Conservation (phyloP, 2,329 filamentous ascomycete species). For the Colletotrichum liriopes region DNA sequence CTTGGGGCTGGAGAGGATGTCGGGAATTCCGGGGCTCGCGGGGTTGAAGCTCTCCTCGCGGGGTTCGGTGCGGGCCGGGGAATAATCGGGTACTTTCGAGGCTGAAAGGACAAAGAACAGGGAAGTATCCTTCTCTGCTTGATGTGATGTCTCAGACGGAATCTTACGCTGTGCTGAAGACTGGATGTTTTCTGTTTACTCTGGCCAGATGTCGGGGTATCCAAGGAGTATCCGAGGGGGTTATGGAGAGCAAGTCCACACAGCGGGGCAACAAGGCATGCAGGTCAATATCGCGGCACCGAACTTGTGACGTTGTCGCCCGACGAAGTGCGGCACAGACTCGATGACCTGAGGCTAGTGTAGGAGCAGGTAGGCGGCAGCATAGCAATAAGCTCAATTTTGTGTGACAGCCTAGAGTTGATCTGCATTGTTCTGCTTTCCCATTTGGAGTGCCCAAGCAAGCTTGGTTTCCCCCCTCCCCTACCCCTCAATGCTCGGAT, state of each 20-base stretch:
- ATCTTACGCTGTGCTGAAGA: neutral
- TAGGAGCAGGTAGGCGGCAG: constrained; percentile 5
- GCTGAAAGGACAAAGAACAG: neutral
- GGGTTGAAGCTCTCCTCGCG: constrained; percentile 28
- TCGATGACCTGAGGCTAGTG: constrained; percentile 18
- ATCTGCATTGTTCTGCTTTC: constrained; percentile 21
- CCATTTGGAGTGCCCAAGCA: constrained; percentile 7
- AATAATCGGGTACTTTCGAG: constrained; percentile 10
- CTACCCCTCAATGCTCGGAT: constrained; percentile 12
- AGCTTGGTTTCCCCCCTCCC: constrained; percentile 9
- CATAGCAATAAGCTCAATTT: constrained; percentile 26
- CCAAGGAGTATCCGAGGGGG: constrained; percentile 1
- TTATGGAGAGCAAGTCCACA: constrained; percentile 13
- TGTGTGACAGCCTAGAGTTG: constrained; percentile 30
- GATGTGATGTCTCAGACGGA: neutral
- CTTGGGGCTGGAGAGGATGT: neutral
- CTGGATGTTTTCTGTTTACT: neutral
- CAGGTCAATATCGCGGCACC: constrained; percentile 12
- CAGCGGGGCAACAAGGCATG: constrained; percentile 31
- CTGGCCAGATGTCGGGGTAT: neutral
- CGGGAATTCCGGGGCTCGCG: constrained; percentile 17
- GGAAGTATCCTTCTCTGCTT: neutral
- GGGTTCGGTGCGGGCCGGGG: constrained; percentile 38
- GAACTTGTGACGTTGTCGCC: constrained; percentile 34
- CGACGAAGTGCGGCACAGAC: constrained; percentile 31